Conservation (phyloP, 352 stramenopile species). For the Pythium insidiosum region DNA sequence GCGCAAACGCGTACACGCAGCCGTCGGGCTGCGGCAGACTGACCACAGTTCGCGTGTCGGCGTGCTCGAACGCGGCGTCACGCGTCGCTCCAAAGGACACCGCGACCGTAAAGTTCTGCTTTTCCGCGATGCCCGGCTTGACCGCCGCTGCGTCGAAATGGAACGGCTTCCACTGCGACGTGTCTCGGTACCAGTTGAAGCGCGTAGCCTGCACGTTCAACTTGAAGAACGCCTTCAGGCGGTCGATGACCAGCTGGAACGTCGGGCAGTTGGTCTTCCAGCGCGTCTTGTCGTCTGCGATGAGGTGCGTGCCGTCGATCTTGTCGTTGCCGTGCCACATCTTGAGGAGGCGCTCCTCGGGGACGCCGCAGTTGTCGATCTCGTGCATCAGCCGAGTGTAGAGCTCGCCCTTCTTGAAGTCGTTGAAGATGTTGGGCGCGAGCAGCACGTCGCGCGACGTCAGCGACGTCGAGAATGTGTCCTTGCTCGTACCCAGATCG, state of each 20-base stretch:
- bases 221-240: slow-evolving; percentile 84
- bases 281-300: slow-evolving; percentile 83
- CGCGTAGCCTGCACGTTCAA: slow-evolving; percentile 86
- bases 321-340: slow-evolving; percentile 82
- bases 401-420: slow-evolving; percentile 64
- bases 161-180: slow-evolving; percentile 91
- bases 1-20: slow-evolving; percentile 88
- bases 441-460: slow-evolving; percentile 58
- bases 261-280: slow-evolving; percentile 74
- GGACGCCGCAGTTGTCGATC: slow-evolving; percentile 57
- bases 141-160: slow-evolving; percentile 92
- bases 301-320: slow-evolving; percentile 91
- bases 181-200: slow-evolving; percentile 96
- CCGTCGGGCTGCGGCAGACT: slow-evolving; percentile 92
- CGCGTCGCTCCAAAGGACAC: slow-evolving; percentile 90
- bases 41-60: slow-evolving; percentile 69
- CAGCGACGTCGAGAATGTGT: slow-evolving; percentile 51
- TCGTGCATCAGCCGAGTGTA: slow-evolving; percentile 62
- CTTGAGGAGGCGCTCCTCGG: slow-evolving; percentile 59
- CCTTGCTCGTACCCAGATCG: slow-evolving; percentile 40
- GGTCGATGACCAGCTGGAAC: slow-evolving; percentile 74
- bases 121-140: slow-evolving; percentile 87
- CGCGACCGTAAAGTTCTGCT: slow-evolving; percentile 94
- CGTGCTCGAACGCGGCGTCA: slow-evolving; percentile 89
- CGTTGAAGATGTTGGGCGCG: slow-evolving; percentile 63